These are phyloP conservation scores for Begonia fuchsioides DNA, from an alignment of 306 rosid genomes.

Conservation along the genomic window DNA sequence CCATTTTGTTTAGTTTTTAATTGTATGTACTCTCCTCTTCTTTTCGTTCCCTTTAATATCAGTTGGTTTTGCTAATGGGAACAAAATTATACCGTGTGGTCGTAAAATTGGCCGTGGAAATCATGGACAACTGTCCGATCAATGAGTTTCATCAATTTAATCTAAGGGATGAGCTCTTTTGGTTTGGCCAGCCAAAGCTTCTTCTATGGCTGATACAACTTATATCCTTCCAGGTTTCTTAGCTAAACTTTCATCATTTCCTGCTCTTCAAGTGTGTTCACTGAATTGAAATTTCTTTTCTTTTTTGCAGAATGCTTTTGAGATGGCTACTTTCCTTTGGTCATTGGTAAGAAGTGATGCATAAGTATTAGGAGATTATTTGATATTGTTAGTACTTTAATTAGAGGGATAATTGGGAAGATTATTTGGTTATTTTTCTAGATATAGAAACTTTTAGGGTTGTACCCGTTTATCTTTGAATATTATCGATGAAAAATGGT, in stretches of 20 bases:
- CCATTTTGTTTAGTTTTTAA: neutral
- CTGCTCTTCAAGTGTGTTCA: too few species aligned
- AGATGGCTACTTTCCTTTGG: conserved; percentile 92
- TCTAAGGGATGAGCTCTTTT: conserved; percentile 74
- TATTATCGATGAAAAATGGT: too few species aligned
- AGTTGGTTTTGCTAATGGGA: conserved; percentile 76
- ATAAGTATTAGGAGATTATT: too few species aligned
- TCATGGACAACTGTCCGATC: conserved; percentile 28
- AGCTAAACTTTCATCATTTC: neutral
- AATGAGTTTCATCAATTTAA: conserved; percentile 31
- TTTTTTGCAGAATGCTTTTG: conserved; percentile 76
- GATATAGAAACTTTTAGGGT: too few species aligned
- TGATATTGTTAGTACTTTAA: too few species aligned
- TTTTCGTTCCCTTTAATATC: conserved; percentile 5
- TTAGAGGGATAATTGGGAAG: too few species aligned
- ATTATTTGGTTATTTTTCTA: too few species aligned
- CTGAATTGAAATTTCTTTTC: conserved; percentile 2
- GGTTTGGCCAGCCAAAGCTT: conserved; percentile 82
- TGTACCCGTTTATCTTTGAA: too few species aligned
- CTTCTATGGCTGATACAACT: conserved; percentile 55
- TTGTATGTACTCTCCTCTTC: neutral
- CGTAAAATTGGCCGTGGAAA: conserved; percentile 76
- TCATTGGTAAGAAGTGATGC: conserved; percentile 71
- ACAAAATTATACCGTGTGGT: conserved; percentile 80
- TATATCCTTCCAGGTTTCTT: conserved; percentile 66